Evolutionary conservation across 257 asterid genomes (phyloP).

Genomic region (Solanum sejunctum): DNA sequence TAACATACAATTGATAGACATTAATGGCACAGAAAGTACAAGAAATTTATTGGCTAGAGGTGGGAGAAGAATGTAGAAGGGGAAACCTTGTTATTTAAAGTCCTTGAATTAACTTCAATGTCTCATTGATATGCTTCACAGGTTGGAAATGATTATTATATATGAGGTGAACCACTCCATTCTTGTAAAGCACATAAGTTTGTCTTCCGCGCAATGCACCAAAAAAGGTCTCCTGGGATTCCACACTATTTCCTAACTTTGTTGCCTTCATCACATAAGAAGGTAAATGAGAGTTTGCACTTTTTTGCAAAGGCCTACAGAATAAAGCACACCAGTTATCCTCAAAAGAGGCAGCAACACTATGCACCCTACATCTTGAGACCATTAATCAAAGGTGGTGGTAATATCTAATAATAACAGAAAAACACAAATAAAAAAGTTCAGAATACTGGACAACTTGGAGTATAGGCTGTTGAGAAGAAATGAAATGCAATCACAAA

Average conservation of each 20-base stretch:
- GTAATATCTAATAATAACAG: not conserved
- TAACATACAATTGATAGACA: not conserved
- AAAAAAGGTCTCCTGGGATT: slow-evolving; percentile 82
- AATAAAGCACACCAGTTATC: not conserved
- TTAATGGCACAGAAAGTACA: not conserved
- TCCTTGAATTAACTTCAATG: too few species aligned
- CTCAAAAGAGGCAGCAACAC: not conserved
- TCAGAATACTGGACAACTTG: not conserved
- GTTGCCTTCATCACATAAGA: slow-evolving; percentile 88
- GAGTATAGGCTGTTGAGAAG: not conserved
- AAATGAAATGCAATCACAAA: not conserved
- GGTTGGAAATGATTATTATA: slow-evolving; percentile 6
- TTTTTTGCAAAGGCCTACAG: slow-evolving; percentile 76
- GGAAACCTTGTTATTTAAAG: too few species aligned
- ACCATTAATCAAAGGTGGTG: too few species aligned
- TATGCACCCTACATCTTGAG: not conserved
- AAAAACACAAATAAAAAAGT: not conserved
- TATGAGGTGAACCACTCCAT: slow-evolving; percentile 81
- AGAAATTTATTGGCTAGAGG: not conserved
- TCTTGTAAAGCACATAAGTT: slow-evolving; percentile 89
- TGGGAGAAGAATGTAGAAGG: not conserved
- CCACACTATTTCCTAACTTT: slow-evolving; percentile 96
- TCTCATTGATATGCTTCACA: too few species aligned
- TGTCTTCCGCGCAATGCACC: slow-evolving; percentile 95
- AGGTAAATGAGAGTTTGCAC: slow-evolving; percentile 69